Base-by-base conservation (phyloP, 495 filamentous ascomycete genomes). In the Stereocaulon alpinum region DNA sequence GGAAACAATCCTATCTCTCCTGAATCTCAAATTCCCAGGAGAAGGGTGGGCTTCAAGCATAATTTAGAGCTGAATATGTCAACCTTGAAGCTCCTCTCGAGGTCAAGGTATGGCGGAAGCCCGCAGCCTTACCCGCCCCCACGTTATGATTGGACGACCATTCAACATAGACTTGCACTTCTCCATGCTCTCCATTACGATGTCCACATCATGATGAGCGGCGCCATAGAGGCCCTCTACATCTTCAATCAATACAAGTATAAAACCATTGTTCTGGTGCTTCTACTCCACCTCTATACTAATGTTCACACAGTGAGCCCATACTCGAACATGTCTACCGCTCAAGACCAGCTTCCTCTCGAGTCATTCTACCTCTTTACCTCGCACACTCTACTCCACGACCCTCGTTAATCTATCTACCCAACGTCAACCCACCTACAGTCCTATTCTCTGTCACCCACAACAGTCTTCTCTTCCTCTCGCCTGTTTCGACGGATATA, bases 211-310 rank as follows among this genome's bases (percentile, higher is more conserved):
- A 76, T 62, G 61, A 89, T 89, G 82, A 89, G 84, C 80, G 83
- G 87, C 74, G 83, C 87, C 70, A 86, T 98, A 67, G 91, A 96
- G 79, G 93, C 93, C 66, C 75, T 98, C 67, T 94, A 96, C 79
- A 90, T 98, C 69, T 95, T 86, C 71, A 89, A 96, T 78, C 89
- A 95, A 74, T 80, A 87, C 71, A 90, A 89, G 90, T 93, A 73
- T 67, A 77, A 65, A 44, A n/a, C 20, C n/a, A 17, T 40, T 40
- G n/a, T 48, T 40, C 24, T 40, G 11, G 27, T 22, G 49, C 37
- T 51, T 53, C 4, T 3, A 27, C n/a, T 44, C 7, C 4, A 27
- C 17, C 15, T 17, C 18, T 24, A 11, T 20, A 29, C 60, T 60
- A 27, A 60, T 32, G 0, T 24, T 2, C 0, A 7, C 45, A 55